A percentile compares a stretch with the other conserved stretches of the same genome.
Evolutionary conservation across 352 stramenopile genomes (phyloP).

Genomic region (Blastocystis sp.): DNA sequence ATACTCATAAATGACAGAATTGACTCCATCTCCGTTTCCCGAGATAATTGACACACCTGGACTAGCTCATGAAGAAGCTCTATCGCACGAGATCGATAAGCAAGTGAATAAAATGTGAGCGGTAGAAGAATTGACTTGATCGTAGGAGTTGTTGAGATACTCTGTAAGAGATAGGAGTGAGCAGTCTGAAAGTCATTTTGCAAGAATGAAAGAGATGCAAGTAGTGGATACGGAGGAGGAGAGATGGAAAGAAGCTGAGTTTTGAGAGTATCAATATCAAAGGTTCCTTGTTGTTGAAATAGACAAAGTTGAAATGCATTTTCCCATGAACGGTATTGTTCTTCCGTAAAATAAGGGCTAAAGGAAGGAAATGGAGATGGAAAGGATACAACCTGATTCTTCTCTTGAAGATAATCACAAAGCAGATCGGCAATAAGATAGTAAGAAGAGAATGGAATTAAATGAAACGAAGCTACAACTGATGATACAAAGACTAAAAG

Average conservation of each 20-base stretch:
- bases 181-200: not conserved
- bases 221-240: not conserved
- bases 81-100: not conserved
- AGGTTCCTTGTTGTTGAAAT: not conserved
- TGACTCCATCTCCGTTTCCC: not conserved
- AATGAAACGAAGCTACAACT: not conserved
- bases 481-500: conserved; percentile 12
- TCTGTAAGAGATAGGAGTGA: not conserved
- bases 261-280: not conserved
- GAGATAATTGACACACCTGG: not conserved
- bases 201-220: not conserved
- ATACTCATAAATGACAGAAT: not conserved
- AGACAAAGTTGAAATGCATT: not conserved
- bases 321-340: conserved; percentile 3
- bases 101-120: not conserved
- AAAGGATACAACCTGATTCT: not conserved
- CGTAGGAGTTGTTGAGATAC: not conserved
- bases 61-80: not conserved
- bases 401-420: not conserved
- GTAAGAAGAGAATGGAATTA: not conserved
- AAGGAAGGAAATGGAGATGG: not conserved
- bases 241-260: not conserved
- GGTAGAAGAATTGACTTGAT: conserved; percentile 8
- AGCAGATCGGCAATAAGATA: not conserved
- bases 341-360: not conserved